Conservation (phyloP, 495 filamentous ascomycete species). For the Pseudoneurospora amorphoporcata region DNA sequence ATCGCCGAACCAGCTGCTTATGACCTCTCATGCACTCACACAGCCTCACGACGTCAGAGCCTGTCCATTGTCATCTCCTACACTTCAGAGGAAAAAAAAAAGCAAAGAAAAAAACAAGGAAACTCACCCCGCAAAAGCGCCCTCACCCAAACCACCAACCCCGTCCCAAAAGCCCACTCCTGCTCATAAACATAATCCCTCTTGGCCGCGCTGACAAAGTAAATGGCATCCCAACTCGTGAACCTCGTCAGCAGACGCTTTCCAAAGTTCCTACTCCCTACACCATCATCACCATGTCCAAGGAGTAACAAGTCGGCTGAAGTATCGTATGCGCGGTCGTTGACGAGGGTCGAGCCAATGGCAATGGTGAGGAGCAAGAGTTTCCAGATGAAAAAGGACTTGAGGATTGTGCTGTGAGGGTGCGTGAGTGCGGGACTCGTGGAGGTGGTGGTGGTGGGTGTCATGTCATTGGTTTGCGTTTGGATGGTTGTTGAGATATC, state of each 20-base stretch:
- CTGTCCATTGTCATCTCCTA: background rate
- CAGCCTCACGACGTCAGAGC: background rate
- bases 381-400: constrained; percentile 58
- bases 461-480: background rate
- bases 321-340: constrained; percentile 64
- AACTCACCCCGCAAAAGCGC: constrained; percentile 21
- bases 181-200: constrained; percentile 82
- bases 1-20: background rate
- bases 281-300: background rate
- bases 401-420: constrained; percentile 23
- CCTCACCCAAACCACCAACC: constrained; percentile 46
- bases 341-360: constrained; percentile 16
- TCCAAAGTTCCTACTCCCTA: background rate
- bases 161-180: constrained; percentile 88
- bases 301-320: constrained; percentile 42
- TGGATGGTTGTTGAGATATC: no score
- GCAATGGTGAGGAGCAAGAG: constrained; percentile 55
- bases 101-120: background rate
- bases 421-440: background rate
- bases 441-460: background rate
- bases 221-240: constrained; percentile 86
- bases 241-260: constrained; percentile 39
- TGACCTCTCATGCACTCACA: background rate
- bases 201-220: constrained; percentile 59
- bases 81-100: no score